Evolutionary conservation across 495 filamentous ascomycete genomes (phyloP).

Genomic region (Aspergillus carlsbadensis): DNA sequence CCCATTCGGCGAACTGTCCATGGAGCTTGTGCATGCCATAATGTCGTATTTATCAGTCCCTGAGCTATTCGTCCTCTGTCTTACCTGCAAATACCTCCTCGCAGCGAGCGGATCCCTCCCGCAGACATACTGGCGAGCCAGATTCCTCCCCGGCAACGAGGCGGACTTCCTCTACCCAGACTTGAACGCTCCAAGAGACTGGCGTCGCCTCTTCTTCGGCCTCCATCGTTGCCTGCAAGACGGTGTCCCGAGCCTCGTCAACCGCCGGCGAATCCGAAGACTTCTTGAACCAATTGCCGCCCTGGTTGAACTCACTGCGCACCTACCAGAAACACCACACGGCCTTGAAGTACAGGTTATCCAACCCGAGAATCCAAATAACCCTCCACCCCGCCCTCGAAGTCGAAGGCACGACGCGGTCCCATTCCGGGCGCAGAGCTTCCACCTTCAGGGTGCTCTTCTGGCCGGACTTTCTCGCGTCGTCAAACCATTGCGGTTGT

Average conservation of each 20-base stretch:
- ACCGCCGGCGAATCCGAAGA: conserved; percentile 34
- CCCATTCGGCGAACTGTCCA: conserved; percentile 6
- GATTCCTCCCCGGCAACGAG: conserved; percentile 21
- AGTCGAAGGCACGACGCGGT: no score
- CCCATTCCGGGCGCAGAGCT: no score
- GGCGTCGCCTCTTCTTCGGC: conserved; percentile 16
- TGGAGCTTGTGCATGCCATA: conserved; percentile 10
- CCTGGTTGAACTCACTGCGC: conserved; percentile 5
- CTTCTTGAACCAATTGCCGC: conserved; percentile 71
- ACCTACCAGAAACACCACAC: not conserved
- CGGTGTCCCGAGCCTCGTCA: conserved; percentile 5
- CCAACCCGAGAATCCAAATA: not conserved
- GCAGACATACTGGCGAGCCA: conserved; percentile 19
- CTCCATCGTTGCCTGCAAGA: not conserved
- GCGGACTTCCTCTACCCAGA: conserved; percentile 19
- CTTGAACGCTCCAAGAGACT: not conserved
- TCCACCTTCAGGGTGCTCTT: no score
- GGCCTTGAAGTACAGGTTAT: not conserved
- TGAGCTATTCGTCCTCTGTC: conserved; percentile 2
- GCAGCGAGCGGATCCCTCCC: not conserved
- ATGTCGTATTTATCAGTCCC: conserved; percentile 8
- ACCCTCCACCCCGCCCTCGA: no score
- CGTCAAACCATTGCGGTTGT: no score
- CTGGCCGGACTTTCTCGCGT: no score
- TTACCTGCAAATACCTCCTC: conserved; percentile 9